phyloP scores from a whole-genome alignment of 2,329 filamentous ascomycete genomes.

The Allantophomopsis lycopodina region DNA sequence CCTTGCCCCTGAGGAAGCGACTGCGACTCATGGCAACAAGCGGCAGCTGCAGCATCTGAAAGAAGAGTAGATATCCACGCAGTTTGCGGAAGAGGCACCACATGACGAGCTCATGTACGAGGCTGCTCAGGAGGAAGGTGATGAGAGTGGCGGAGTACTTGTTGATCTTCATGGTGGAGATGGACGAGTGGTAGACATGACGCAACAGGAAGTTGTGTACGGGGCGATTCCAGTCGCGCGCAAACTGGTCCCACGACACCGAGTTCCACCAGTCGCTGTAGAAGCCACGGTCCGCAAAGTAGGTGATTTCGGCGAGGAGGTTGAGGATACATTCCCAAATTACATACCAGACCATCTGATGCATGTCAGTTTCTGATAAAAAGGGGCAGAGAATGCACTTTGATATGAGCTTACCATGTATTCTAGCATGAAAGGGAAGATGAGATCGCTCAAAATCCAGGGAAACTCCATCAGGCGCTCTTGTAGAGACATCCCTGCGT shows the following conservation, averaged over 20 bases:
- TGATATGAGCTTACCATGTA: conserved; percentile 32
- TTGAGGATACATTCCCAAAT: conserved; percentile 71
- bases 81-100: conserved; percentile 70
- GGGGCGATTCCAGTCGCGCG: conserved; percentile 69
- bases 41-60: conserved; percentile 64
- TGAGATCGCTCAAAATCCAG: conserved; percentile 59
- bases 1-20: conserved; percentile 45
- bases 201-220: conserved; percentile 67
- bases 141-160: conserved; percentile 61
- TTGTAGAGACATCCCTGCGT: conserved; percentile 43
- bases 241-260: conserved; percentile 62
- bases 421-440: conserved; percentile 70
- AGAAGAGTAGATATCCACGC: conserved; percentile 56
- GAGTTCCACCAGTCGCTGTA: conserved; percentile 53
- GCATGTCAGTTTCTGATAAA: too few relatives aligned
- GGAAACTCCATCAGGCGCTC: conserved; percentile 56
- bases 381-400: background rate
- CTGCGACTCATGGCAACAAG: conserved; percentile 55
- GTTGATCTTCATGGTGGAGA: conserved; percentile 57
- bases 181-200: conserved; percentile 68
- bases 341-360: conserved; percentile 57
- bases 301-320: conserved; percentile 61
- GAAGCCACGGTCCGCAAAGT: conserved; percentile 66
- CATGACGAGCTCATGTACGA: conserved; percentile 65
- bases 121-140: conserved; percentile 58